Percentiles rank a stretch among this genome's conserved stretches.
phyloP scores from a whole-genome alignment of 345 rosid species.

The Jatropha curcas region DNA sequence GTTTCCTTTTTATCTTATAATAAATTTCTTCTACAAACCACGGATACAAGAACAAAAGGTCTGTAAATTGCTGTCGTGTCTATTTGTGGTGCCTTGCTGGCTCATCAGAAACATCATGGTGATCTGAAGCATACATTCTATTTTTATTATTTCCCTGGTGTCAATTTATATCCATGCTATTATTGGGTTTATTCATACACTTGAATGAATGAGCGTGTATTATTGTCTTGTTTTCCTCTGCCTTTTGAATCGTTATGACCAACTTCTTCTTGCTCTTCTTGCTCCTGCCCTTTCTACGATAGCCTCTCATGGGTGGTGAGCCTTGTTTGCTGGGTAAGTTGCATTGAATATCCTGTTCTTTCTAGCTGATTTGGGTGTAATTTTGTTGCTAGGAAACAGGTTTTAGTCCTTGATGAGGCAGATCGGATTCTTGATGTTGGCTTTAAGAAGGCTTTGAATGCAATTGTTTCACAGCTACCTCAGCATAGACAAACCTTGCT shows the following conservation, averaged over 20 bases:
- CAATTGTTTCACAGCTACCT: slow-evolving; percentile 85
- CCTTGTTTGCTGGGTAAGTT: not conserved
- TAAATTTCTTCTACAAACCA: not conserved
- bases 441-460: slow-evolving; percentile 79
- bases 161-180: not conserved
- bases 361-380: slow-evolving; percentile 36
- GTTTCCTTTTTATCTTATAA: not conserved
- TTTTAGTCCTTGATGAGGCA: slow-evolving; percentile 96
- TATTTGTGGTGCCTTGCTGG: not conserved
- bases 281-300: not conserved
- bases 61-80: not conserved
- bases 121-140: not conserved
- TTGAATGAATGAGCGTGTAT: not conserved
- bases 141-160: not conserved
- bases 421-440: slow-evolving; percentile 95
- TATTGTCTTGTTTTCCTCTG: not conserved
- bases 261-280: not conserved
- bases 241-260: not conserved
- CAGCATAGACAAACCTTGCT: slow-evolving; percentile 82
- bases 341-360: not conserved
- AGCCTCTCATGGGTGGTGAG: not conserved
- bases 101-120: not conserved
- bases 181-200: not conserved
- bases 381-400: slow-evolving; percentile 56
- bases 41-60: not conserved